These are phyloP conservation scores for Alternaria arborescens DNA, from an alignment of 2,329 filamentous ascomycete species.

Conservation along the genomic window DNA sequence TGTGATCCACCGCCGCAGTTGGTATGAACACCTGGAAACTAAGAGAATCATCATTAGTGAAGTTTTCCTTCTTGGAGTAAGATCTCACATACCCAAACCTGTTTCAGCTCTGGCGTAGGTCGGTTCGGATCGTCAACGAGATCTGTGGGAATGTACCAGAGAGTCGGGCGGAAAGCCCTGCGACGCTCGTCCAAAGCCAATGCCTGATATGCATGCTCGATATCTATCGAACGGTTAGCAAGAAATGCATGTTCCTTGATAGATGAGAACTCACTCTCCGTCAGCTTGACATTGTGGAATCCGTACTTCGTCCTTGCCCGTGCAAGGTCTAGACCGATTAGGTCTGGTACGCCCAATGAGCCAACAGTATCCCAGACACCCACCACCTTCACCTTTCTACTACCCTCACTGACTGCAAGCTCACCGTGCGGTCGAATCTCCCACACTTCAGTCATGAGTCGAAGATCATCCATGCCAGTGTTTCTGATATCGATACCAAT, in stretches of 20 bases:
- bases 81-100: constrained; percentile 55
- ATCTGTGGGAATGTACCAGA: constrained; percentile 58
- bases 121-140: constrained; percentile 34
- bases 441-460: constrained; percentile 35
- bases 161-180: constrained; percentile 60
- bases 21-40: constrained; percentile 61
- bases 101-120: constrained; percentile 52
- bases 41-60: not conserved
- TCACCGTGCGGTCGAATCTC: constrained; percentile 48
- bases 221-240: constrained; percentile 46
- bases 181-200: constrained; percentile 64
- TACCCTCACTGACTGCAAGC: constrained; percentile 29
- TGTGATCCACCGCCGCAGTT: constrained; percentile 60
- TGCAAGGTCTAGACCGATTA: constrained; percentile 41
- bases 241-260: not conserved
- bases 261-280: constrained; percentile 36
- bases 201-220: constrained; percentile 64
- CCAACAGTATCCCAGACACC: constrained; percentile 62
- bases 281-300: constrained; percentile 47
- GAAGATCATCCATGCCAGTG: constrained; percentile 28
- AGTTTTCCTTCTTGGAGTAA: no score
- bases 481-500: constrained; percentile 19
- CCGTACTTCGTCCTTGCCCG: constrained; percentile 35
- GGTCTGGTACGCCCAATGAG: constrained; percentile 56
- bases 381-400: constrained; percentile 52